Evolutionary conservation across 345 rosid species (phyloP), one percentile per base, ranked within the genome.

Genomic region (Luvunga scandens): DNA sequence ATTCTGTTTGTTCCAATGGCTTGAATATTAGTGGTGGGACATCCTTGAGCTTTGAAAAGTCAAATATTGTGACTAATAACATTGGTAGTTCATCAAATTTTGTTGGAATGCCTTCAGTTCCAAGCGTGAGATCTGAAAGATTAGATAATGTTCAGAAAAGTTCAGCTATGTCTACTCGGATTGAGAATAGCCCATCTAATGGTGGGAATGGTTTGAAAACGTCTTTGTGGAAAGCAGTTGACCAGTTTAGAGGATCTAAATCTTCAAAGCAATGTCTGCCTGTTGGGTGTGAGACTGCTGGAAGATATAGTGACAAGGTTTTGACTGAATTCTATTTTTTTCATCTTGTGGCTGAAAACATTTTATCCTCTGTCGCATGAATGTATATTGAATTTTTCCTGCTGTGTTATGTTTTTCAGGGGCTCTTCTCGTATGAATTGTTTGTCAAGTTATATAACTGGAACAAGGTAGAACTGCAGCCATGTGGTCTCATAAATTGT

Each of bases 401-500:
- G 25, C 66, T 45, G 63, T 71, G 68, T 83, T 74, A 6, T 82
- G 75, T 57, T 67, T 74, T 85, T 66, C 90, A 97, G 99, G 93
- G 87, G 24, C 85, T 91, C 78, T 94, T 94, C 84, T 76, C 94
- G 72, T 97, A 97, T 66, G 94, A 94, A 71, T 81, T 81, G 27
- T 97, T 97, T 87, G 89, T 90, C 61, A 92, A 91, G 85, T 86
- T 97, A 69, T 94, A 94, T 84, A 82, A 80, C 64, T 87, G 85
- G 81, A 90, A 86, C 82, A 91, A 91, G 82, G 86, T 78, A 72
- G 93, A 91, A 77, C 83, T 94, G 77, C 88, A 80, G 81, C 99
- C 99, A 33, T 90, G 90, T 80, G 99, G 99, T 53, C 92, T 97
- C 71, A 86, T 85, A 77, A 97, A 97, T 77, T 89, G 96, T 77